phyloP scores from a whole-genome alignment of 2,329 filamentous ascomycete species.

The Tolypocladium nubicola region DNA sequence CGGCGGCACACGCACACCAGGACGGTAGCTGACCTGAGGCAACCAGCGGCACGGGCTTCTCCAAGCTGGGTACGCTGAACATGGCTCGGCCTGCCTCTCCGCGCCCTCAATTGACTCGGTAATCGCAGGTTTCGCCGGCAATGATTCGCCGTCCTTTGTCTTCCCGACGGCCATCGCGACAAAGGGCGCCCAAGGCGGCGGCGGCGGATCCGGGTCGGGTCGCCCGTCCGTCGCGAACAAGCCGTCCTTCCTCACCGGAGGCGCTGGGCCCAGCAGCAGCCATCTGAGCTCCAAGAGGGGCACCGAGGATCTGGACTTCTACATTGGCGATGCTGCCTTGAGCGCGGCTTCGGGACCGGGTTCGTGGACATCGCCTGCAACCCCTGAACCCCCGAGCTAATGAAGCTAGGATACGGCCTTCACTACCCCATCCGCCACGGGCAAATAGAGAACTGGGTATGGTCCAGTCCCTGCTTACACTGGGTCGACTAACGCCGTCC shows the following conservation, averaged over 20 bases:
- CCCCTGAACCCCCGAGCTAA: constrained; percentile 6
- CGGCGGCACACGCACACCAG: constrained; percentile 9
- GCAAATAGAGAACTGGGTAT: constrained; percentile 97
- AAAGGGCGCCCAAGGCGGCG: constrained; percentile 64
- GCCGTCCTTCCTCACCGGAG: constrained; percentile 87
- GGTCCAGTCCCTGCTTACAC: constrained; percentile 10
- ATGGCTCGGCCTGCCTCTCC: neutral
- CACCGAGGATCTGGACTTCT: constrained; percentile 96
- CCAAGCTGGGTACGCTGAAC: constrained; percentile 76
- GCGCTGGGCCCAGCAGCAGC: constrained; percentile 63
- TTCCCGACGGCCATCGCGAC: constrained; percentile 98
- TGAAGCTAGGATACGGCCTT: constrained; percentile 67
- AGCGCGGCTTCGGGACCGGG: constrained; percentile 73
- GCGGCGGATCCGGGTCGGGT: constrained; percentile 70
- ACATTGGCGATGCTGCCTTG: constrained; percentile 94
- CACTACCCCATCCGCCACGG: constrained; percentile 97
- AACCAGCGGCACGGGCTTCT: constrained; percentile 92
- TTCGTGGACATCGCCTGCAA: constrained; percentile 24
- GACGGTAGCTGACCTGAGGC: constrained; percentile 19
- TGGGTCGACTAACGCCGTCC: constrained; percentile 15
- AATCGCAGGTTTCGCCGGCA: constrained; percentile 81
- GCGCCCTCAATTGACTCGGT: constrained; percentile 13
- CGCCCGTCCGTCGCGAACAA: constrained; percentile 88
- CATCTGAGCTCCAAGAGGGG: constrained; percentile 87
- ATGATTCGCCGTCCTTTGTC: constrained; percentile 97